Base-by-base conservation (phyloP, 192 early-diverging fungal species). In the Oehlia diaphana region DNA sequence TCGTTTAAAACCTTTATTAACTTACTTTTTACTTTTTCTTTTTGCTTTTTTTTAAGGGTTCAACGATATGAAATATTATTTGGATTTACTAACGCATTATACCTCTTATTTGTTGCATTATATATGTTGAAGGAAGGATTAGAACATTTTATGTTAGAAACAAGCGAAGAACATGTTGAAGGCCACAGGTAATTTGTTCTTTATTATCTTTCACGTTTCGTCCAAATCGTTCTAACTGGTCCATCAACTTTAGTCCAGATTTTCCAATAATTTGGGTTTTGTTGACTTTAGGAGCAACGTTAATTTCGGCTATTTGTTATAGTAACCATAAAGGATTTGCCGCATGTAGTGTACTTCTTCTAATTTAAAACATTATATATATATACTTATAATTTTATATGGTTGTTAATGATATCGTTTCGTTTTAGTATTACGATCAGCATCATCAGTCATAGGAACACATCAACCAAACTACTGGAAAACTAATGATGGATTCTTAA, bases 121-220 rank as follows among this genome's bases (percentile, higher is more conserved):
- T 37, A 37, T 37, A 37, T 37, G 35, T 37, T 37, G 35, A 37
- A 37, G 0, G 35, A 2, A 37, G 35, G 4, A 4, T 4, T 37
- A 0, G 89, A 90, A 76, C 89, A 90, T 78, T 79, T 89, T 23
- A 82, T 90, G 77, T 81, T 90, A 33, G 84, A 88, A 73, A 33
- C 64, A 44, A 84, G 81, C 26, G 79, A 86, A 61, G 85, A 87
- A n/a, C 82, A 83, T 70, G 80, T 74, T n/a, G 81, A 81, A 16
- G 80, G 81, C 13, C 78, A 86, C 72, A 83, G 82, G 68, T 73
- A 82, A 81, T 86, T 80, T 70, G 72, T 81, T 33, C 4, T 7
- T 44, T 28, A 26, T 63, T 58, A 28, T 66, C 5, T 42, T 75
- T 9, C 61, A 9, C 53, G 23, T 76, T 35, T 62, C 1, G 13